Base-by-base conservation (phyloP, 1,284 basidiomycete species). In the Trichosporon coremiiforme region DNA sequence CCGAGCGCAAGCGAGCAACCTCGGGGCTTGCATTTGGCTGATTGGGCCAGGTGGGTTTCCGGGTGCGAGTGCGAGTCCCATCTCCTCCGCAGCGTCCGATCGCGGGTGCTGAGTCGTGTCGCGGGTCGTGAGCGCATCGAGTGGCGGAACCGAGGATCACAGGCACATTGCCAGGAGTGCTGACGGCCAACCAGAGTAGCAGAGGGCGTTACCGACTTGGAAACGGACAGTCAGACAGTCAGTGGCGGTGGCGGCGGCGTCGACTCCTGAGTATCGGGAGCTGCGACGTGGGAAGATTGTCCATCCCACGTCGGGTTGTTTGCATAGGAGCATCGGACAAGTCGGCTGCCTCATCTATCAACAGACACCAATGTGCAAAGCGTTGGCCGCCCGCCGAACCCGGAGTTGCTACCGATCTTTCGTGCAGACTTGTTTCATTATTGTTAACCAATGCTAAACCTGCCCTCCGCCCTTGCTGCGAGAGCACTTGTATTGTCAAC, bases 221-320 rank as follows among this genome's bases (percentile, higher is more conserved):
- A 10, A 53, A 17, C 8, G 20, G 47, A 22, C 20, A 53, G n/a
- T 22, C 20, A 3, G 47, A 10, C 5, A 20, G 47, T 7, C 7
- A 53, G 47, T 53, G 47, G 47, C 47, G n/a, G 47, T 53, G 47
- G 47, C 20, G 47, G 47, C 47, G 47, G 47, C 47, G 17, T 22
- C 20, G 47, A 22, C 47, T 53, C 47, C 47, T 53, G 47, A 53
- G 9, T 12, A 1, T 7, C 22, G 7, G 17, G 20, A 53, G 47
- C n/a, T 22, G 20, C 45, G 47, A 22, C 20, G 17, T 53, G n/a
- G n/a, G 47, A 47, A 20, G 10, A 10, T 8, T 38, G 10, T 38
- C 41, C 41, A 45, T 15, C 41, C 41, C 15, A 45, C 15, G 41
- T 45, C 41, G 41, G 41, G 41, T 45, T 45, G 17, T 45, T 45